Base-by-base conservation (phyloP, 192 early-diverging fungal species). In the Rhizophagus clarus region DNA sequence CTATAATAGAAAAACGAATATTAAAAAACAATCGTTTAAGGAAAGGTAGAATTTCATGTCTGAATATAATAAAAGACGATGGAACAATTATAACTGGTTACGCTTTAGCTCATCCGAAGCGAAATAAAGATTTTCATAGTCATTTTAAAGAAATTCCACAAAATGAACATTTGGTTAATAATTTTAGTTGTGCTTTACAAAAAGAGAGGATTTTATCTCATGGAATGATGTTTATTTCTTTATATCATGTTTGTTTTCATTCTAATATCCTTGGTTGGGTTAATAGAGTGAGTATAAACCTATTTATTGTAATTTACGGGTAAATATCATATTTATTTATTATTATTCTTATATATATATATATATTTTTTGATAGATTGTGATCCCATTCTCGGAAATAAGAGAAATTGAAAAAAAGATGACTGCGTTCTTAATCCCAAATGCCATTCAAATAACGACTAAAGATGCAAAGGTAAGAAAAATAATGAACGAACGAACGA, bases 231-330 rank as follows among this genome's bases (percentile, higher is more conserved):
- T 96, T 95, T 80, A 85, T 95, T 81, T 96, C 95, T 4, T 89
- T 94, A 76, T 91, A 89, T 80, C 85, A 92, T 83, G 83, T 96
- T 51, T 94, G 93, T 82, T 97, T 97, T 82, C 91, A 95, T 84
- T 91, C 93, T 51, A 95, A 95, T 78, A 95, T 97, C 77, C 95
- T 97, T 88, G 96, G 96, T 45, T 96, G 95, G 91, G 92, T 94
- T 4, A 94, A 94, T 5, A 93, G 88, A 78, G 90, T 88, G 88
- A 80, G 82, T 51, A 49, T 32, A 5, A 72, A 56, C 4, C 40
- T 40, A n/a, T 40, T 47, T 49, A 34, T 60, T 42, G 12, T 63
- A 15, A 29, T 49, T n/a, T 56, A 9, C 20, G 17, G 5, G 20
- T 56, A 26, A 69, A 28, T n/a, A n/a, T n/a, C n/a, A n/a, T n/a